A percentile compares a stretch with the other conserved stretches of the same genome.
Conservation (phyloP, 2,329 filamentous ascomycete species). For the Lasiodiplodia citricola region DNA sequence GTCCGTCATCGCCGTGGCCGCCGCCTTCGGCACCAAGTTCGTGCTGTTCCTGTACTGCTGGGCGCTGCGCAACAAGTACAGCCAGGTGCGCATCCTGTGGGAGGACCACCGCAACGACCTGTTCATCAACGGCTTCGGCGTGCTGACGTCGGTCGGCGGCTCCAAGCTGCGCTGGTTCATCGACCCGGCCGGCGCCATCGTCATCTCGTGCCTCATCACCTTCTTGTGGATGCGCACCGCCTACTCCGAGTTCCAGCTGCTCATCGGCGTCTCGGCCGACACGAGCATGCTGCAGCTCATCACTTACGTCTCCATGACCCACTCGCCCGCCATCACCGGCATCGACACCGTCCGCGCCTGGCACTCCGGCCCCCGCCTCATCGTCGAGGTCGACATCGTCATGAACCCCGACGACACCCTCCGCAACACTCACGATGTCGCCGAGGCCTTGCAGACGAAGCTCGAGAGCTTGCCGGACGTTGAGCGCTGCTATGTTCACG, state of each 20-base stretch:
- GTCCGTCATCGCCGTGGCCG: constrained; percentile 80
- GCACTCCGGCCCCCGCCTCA: constrained; percentile 84
- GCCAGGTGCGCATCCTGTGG: constrained; percentile 90
- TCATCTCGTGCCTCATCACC: constrained; percentile 79
- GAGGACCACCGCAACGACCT: constrained; percentile 97
- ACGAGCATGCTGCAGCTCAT: constrained; percentile 90
- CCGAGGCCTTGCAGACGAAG: constrained; percentile 92
- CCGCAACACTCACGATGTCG: constrained; percentile 84
- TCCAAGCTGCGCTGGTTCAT: constrained; percentile 92
- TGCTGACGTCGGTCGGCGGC: constrained; percentile 89
- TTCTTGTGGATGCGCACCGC: constrained; percentile 83
- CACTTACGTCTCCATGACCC: constrained; percentile 88
- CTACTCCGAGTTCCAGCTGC: constrained; percentile 84
- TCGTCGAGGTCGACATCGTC: constrained; percentile 95
- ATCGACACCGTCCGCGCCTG: constrained; percentile 97
- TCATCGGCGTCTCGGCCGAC: constrained; percentile 87
- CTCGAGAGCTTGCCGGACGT: constrained; percentile 90
- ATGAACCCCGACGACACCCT: constrained; percentile 80
- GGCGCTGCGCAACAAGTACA: constrained; percentile 87
- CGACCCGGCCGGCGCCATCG: constrained; percentile 87
- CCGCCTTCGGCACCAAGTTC: constrained; percentile 87
- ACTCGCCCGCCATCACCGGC: constrained; percentile 77
- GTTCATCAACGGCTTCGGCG: constrained; percentile 93
- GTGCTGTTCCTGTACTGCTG: constrained; percentile 89
- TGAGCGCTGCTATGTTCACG: constrained; percentile 93